Evolutionary conservation across 495 filamentous ascomycete genomes (phyloP).

Genomic region (Penicillium paradoxum): DNA sequence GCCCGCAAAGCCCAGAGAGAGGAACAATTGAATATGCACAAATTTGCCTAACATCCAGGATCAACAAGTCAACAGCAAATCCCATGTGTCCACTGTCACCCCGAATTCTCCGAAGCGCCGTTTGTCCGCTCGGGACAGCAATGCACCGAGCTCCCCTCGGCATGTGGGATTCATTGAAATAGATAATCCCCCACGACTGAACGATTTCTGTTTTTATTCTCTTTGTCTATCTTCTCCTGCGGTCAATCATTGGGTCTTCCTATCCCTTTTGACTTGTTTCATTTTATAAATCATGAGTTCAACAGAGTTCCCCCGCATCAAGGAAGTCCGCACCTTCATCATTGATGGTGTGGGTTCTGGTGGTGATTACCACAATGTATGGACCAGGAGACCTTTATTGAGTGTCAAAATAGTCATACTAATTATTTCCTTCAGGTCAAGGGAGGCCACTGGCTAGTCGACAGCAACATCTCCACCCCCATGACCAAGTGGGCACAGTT

Average conservation of each 20-base stretch:
- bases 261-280: background rate
- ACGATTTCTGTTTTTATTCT: conserved; percentile 2
- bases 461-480: conserved; percentile 84
- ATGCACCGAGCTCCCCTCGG: conserved; percentile 31
- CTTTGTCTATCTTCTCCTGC: conserved; percentile 1
- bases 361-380: conserved; percentile 90
- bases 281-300: conserved; percentile 31
- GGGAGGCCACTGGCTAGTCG: conserved; percentile 88
- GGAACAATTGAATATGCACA: background rate
- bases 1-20: no score
- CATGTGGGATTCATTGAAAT: conserved; percentile 9
- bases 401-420: background rate
- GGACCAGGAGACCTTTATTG: background rate
- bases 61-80: background rate
- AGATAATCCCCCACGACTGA: conserved; percentile 7
- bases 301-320: conserved; percentile 54
- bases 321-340: conserved; percentile 73
- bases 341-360: conserved; percentile 82
- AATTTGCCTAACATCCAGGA: background rate
- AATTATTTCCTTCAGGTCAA: conserved; percentile 50
- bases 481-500: conserved; percentile 88
- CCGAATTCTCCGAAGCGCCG: conserved; percentile 1
- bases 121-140: conserved; percentile 26
- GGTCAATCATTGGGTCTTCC: background rate
- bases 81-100: background rate